A percentile compares a stretch with the other conserved stretches of the same genome.
Conservation (phyloP, 1,284 basidiomycete species). For the Microbotryum violaceum region DNA sequence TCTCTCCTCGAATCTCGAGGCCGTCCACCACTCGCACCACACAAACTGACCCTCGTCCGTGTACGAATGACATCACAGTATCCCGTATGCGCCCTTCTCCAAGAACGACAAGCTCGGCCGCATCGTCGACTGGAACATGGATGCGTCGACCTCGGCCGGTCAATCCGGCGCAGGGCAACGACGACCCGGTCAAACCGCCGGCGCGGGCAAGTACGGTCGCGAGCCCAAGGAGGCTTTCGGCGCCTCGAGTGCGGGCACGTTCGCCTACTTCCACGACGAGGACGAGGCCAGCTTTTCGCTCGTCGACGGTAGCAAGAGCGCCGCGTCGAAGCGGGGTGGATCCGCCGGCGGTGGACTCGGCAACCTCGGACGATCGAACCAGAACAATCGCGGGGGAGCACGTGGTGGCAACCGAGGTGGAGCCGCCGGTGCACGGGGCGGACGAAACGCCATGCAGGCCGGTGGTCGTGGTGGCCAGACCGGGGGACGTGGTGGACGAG, state of each 20-base stretch:
- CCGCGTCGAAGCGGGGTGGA: slow-evolving; percentile 31
- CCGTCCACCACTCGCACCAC: neutral
- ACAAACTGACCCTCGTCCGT: neutral
- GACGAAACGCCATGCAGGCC: slow-evolving; percentile 11
- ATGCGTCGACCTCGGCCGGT: slow-evolving; percentile 41
- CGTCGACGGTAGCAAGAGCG: slow-evolving; percentile 60
- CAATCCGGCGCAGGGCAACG: slow-evolving; percentile 52
- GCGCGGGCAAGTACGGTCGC: slow-evolving; percentile 29
- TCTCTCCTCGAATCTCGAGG: neutral
- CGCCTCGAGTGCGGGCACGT: slow-evolving; percentile 53
- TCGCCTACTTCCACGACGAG: slow-evolving; percentile 94
- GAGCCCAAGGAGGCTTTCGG: slow-evolving; percentile 45
- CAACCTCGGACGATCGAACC: slow-evolving; percentile 6
- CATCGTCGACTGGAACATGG: slow-evolving; percentile 84
- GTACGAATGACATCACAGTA: slow-evolving; percentile 42
- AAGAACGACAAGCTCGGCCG: slow-evolving; percentile 97
- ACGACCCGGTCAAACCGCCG: slow-evolving; percentile 47
- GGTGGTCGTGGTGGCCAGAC: slow-evolving; percentile 21
- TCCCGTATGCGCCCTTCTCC: slow-evolving; percentile 94
- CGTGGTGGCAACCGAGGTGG: slow-evolving; percentile 53
- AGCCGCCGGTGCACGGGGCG: slow-evolving; percentile 19
- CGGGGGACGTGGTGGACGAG: slow-evolving; percentile 32
- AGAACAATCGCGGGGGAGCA: slow-evolving; percentile 41
- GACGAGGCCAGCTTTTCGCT: slow-evolving; percentile 97
- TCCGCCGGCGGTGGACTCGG: slow-evolving; percentile 1